Conservation (phyloP, 164 flowering plant species). For the Annona squamosa region DNA sequence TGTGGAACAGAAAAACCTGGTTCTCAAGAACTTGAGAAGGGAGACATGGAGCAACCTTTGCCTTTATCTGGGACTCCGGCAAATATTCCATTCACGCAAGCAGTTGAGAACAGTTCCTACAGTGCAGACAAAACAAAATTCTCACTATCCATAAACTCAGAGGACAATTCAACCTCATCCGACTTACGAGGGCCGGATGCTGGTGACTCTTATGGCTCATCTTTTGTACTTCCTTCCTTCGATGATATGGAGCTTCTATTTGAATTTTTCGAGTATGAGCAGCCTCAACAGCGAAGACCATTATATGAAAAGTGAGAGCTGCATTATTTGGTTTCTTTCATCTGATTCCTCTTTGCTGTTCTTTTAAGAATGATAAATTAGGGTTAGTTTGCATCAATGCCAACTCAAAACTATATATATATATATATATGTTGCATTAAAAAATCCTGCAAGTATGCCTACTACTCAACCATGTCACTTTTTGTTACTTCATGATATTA, state of each 20-base stretch:
- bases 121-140: conserved; percentile 11
- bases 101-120: conserved; percentile 5
- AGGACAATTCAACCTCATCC: not conserved
- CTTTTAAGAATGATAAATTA: not conserved
- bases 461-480: too few species aligned
- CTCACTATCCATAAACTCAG: not conserved
- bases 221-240: conserved; percentile 11
- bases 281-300: conserved; percentile 55
- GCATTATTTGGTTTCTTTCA: not conserved
- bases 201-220: conserved; percentile 9
- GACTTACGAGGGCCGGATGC: not conserved
- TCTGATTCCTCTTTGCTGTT: not conserved
- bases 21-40: conserved; percentile 7
- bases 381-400: too few species aligned
- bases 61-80: not conserved
- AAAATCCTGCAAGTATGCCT: too few species aligned
- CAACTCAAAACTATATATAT: too few species aligned
- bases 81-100: not conserved
- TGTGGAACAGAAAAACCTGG: not conserved
- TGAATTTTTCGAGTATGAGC: conserved; percentile 64
- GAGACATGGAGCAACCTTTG: conserved; percentile 8
- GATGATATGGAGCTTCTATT: conserved; percentile 48
- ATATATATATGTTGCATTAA: too few species aligned
- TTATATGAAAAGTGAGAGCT: conserved; percentile 54
- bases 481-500: too few species aligned